Percentiles rank a stretch among this genome's conserved stretches.
Conservation (phyloP, 139 green algal species). For the Chlorella sp. region DNA sequence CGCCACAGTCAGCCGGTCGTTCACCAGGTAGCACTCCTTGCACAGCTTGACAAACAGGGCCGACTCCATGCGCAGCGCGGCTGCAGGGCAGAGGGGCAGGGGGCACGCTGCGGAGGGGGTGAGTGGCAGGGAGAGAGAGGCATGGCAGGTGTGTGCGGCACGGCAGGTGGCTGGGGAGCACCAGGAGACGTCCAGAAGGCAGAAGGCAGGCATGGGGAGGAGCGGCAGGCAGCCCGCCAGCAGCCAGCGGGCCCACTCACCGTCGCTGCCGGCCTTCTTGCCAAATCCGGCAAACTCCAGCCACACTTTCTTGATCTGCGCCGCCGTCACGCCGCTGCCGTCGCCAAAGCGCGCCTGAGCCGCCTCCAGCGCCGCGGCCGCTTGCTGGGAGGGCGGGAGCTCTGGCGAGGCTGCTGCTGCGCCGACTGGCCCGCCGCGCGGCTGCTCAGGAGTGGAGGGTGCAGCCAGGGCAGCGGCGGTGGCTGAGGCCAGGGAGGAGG, state of each 20-base stretch:
- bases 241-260: not conserved
- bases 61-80: conserved; percentile 8
- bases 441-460: conserved; percentile 12
- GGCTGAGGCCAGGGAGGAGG: not conserved
- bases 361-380: conserved; percentile 1
- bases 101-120: not conserved
- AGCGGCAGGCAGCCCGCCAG: not conserved
- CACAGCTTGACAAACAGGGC: conserved; percentile 25
- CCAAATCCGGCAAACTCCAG: conserved; percentile 19
- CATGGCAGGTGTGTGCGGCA: not conserved
- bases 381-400: not conserved
- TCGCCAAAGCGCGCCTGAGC: conserved; percentile 3
- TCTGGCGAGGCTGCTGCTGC: not conserved
- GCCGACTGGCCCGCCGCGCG: not conserved
- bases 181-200: no score
- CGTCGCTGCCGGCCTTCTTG: not conserved
- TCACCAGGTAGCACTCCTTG: conserved; percentile 23
- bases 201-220: no score
- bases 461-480: not conserved
- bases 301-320: conserved; percentile 14
- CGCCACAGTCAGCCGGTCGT: not conserved
- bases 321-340: not conserved
- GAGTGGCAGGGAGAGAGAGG: not conserved
- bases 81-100: not conserved
- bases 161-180: no score